phyloP scores from a whole-genome alignment of 2,329 filamentous ascomycete species.

The Dactylellina parvicollis region DNA sequence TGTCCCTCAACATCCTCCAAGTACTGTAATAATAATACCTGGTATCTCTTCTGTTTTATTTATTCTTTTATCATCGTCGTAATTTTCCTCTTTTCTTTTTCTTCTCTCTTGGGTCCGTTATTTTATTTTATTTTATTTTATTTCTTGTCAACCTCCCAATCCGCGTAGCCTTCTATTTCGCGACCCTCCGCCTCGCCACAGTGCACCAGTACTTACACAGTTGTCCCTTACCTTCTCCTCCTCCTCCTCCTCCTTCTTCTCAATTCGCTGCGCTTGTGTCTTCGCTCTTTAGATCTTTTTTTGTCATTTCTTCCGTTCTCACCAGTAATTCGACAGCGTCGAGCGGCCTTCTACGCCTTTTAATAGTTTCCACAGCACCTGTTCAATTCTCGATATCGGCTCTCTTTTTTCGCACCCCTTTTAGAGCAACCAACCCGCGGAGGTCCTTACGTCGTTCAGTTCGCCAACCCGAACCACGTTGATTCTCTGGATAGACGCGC shows the following conservation, averaged over 20 bases:
- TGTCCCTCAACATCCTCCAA: no score
- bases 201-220: neutral
- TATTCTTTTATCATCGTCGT: neutral
- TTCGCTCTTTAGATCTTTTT: conserved; percentile 25
- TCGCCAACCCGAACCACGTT: conserved; percentile 15
- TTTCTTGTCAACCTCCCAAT: neutral
- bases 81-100: neutral
- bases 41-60: no score
- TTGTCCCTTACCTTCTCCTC: neutral
- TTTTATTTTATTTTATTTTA: neutral
- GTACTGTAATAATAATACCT: no score
- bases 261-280: conserved; percentile 5
- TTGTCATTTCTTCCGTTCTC: conserved; percentile 23
- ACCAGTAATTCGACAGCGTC: conserved; percentile 1
- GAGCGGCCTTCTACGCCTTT: neutral
- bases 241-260: neutral
- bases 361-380: conserved; percentile 8
- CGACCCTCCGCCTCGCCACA: neutral
- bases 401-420: neutral
- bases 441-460: neutral
- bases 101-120: neutral
- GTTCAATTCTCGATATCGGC: conserved; percentile 16
- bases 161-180: neutral
- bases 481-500: conserved; percentile 1
- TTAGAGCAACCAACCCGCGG: neutral